Percentiles rank a stretch among this genome's conserved stretches.
These are phyloP conservation scores for Domatiomyces catenatus DNA, from an alignment of 2,329 filamentous ascomycete genomes.

Conservation along the genomic window DNA sequence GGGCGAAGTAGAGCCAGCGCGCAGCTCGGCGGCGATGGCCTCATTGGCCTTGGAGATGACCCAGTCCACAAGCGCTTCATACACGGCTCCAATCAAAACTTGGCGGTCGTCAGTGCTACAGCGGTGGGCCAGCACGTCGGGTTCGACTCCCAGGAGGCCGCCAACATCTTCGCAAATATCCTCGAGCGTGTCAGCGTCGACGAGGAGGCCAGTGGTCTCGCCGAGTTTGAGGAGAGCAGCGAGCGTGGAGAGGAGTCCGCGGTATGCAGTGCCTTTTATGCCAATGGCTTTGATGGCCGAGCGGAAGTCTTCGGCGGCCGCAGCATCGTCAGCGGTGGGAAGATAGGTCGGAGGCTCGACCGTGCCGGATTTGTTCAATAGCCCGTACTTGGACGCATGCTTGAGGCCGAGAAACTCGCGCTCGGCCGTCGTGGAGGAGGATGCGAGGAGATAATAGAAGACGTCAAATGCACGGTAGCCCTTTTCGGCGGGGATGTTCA, in stretches of 20 bases:
- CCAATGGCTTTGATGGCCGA: constrained; percentile 76
- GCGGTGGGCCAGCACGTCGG: constrained; percentile 61
- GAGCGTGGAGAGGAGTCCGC: constrained; percentile 70
- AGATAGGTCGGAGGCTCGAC: constrained; percentile 78
- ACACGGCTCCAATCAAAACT: constrained; percentile 69
- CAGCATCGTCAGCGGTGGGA: constrained; percentile 80
- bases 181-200: constrained; percentile 73
- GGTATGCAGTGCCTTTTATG: constrained; percentile 71
- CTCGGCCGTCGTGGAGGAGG: constrained; percentile 76
- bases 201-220: constrained; percentile 68
- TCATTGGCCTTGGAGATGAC: constrained; percentile 79
- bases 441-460: constrained; percentile 90
- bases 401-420: constrained; percentile 75
- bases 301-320: constrained; percentile 85
- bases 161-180: constrained; percentile 82
- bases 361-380: constrained; percentile 70
- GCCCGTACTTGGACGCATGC: constrained; percentile 56
- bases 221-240: constrained; percentile 82
- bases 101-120: constrained; percentile 74
- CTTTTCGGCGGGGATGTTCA: constrained; percentile 61
- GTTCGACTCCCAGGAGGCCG: constrained; percentile 70
- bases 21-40: constrained; percentile 63
- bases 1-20: constrained; percentile 24
- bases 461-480: constrained; percentile 92
- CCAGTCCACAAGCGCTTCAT: constrained; percentile 91